Evolutionary conservation across 306 rosid genomes (phyloP).

Genomic region (Ochetophila trinervis): DNA sequence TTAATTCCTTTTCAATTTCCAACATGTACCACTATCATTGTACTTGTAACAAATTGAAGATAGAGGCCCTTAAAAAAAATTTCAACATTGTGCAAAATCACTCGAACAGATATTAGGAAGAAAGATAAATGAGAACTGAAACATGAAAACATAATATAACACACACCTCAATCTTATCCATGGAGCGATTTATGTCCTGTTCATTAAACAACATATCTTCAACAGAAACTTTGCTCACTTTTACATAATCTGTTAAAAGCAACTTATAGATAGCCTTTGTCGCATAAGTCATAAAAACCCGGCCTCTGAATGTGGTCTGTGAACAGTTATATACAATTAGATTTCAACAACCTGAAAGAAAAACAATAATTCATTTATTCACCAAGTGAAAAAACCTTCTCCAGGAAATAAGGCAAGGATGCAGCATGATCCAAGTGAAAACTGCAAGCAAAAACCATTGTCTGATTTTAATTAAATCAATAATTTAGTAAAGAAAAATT

Average conservation of each 20-base stretch:
- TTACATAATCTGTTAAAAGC: conserved; percentile 74
- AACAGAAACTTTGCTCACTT: conserved; percentile 91
- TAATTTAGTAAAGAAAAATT: not conserved
- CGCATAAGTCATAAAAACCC: conserved; percentile 95
- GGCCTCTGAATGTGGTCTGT: conserved; percentile 82
- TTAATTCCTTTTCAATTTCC: no score
- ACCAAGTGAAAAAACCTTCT: conserved; percentile 47
- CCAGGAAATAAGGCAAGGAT: conserved; percentile 84
- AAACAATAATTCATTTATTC: not conserved
- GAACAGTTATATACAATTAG: conserved; percentile 16
- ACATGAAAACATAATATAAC: not conserved
- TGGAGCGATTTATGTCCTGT: conserved; percentile 89
- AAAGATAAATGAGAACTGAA: not conserved
- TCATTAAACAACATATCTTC: conserved; percentile 87
- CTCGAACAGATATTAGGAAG: not conserved
- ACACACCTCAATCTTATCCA: conserved; percentile 92
- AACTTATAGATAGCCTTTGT: conserved; percentile 90
- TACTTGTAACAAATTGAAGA: not conserved
- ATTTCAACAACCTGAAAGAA: not conserved
- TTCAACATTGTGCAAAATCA: no score
- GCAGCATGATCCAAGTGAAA: conserved; percentile 97
- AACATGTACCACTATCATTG: not conserved
- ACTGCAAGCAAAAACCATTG: conserved; percentile 33
- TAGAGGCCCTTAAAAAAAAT: no score
- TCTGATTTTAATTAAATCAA: not conserved